Evolutionary conservation across 2,329 filamentous ascomycete species (phyloP).

Genomic region (Calonectria pseudoreteaudii): DNA sequence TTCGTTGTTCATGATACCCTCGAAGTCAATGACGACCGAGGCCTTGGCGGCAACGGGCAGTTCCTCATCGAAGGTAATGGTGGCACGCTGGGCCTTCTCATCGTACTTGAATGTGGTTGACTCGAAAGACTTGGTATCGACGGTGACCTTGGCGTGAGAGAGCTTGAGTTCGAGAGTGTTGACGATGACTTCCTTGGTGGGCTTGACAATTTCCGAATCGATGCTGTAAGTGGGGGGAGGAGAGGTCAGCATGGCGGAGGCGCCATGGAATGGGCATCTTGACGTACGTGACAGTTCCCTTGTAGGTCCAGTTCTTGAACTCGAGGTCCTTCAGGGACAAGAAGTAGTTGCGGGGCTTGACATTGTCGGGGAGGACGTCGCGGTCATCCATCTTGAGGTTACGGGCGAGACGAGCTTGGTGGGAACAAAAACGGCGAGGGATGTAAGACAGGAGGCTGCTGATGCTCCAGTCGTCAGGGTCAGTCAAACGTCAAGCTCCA

Average conservation of each 20-base stretch:
- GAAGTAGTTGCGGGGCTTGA: conserved; percentile 88
- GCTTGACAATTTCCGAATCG: conserved; percentile 76
- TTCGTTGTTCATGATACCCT: conserved; percentile 86
- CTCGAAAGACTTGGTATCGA: conserved; percentile 67
- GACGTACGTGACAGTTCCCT: conserved; percentile 77
- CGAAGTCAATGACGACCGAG: conserved; percentile 76
- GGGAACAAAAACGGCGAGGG: conserved; percentile 49
- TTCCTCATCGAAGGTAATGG: conserved; percentile 79
- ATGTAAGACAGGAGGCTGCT: conserved; percentile 42
- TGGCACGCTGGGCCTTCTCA: conserved; percentile 84
- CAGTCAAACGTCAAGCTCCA: conserved; percentile 28
- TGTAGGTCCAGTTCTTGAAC: conserved; percentile 79
- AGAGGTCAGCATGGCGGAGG: conserved; percentile 8
- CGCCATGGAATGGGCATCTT: conserved; percentile 12
- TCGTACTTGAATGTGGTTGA: conserved; percentile 82
- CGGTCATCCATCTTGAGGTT: conserved; percentile 65
- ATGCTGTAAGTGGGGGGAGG: conserved; percentile 65
- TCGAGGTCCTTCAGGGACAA: conserved; percentile 86
- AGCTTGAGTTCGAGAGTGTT: conserved; percentile 90
- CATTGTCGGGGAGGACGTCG: conserved; percentile 70
- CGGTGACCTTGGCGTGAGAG: conserved; percentile 69
- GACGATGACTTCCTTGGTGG: conserved; percentile 81
- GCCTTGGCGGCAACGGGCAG: conserved; percentile 76
- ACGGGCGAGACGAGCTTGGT: conserved; percentile 49
- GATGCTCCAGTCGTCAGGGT: conserved; percentile 12